Percentiles rank a stretch among this genome's conserved stretches.
Conservation (phyloP, 2,329 filamentous ascomycete genomes). For the Ophiosphaerella herpotricha region DNA sequence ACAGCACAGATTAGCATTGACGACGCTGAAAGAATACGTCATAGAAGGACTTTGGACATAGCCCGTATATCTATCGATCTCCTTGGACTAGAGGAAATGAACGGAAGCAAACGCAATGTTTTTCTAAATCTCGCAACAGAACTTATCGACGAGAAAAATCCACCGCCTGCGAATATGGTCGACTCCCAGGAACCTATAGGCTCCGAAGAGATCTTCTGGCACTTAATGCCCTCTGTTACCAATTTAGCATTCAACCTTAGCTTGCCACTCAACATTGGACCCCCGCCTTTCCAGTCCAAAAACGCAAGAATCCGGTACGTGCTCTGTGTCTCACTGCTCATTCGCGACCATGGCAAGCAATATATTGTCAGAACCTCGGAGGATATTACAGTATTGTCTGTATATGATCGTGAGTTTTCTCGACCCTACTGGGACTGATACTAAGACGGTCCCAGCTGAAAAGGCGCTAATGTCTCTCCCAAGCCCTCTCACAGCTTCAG, state of each 20-base stretch:
- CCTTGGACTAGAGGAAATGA: constrained; percentile 58
- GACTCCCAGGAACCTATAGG: constrained; percentile 48
- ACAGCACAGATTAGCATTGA: constrained; percentile 55
- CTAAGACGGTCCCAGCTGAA: constrained; percentile 47
- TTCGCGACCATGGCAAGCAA: constrained; percentile 54
- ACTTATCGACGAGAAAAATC: constrained; percentile 55
- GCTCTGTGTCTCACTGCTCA: constrained; percentile 53
- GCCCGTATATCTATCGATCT: constrained; percentile 57
- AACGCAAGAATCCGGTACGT: constrained; percentile 57
- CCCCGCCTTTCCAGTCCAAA: constrained; percentile 59
- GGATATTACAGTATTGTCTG: constrained; percentile 56
- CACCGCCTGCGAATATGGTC: constrained; percentile 57
- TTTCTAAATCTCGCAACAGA: constrained; percentile 59
- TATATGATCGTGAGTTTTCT: constrained; percentile 56
- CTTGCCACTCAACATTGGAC: constrained; percentile 59
- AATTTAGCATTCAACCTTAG: constrained; percentile 58
- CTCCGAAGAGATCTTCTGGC: constrained; percentile 52
- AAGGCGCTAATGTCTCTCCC: constrained; percentile 59
- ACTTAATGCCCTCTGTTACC: constrained; percentile 53
- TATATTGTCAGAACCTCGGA: constrained; percentile 57
- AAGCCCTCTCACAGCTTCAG: constrained; percentile 56
- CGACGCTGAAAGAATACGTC: constrained; percentile 51
- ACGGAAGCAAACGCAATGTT: constrained; percentile 50
- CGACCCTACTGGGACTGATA: not conserved
- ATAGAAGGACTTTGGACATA: constrained; percentile 53